phyloP scores from a whole-genome alignment of 1,284 basidiomycete species.

The Heterobasidion irregulare region DNA sequence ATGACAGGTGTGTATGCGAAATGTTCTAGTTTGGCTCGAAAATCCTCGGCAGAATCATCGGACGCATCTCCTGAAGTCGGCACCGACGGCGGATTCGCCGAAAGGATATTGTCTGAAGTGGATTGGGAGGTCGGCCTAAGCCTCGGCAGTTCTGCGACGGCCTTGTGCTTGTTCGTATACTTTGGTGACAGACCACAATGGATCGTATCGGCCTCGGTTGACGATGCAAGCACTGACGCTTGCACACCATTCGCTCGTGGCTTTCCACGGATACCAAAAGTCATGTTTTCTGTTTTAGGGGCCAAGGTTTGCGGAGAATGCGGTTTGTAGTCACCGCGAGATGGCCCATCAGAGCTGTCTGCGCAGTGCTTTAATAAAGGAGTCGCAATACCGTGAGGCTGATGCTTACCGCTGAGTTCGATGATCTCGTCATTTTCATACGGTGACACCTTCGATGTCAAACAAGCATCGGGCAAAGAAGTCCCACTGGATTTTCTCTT shows the following conservation, averaged over 20 bases:
- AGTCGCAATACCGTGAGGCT: not conserved
- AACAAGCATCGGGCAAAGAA: not conserved
- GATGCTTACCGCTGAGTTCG: constrained; percentile 4
- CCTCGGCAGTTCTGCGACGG: too few species aligned
- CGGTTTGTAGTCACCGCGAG: too few species aligned
- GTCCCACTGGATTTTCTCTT: too few species aligned
- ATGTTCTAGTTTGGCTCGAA: not conserved
- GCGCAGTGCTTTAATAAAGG: not conserved
- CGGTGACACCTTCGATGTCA: not conserved
- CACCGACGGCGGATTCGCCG: too few species aligned
- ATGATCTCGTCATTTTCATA: not conserved
- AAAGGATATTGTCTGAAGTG: too few species aligned
- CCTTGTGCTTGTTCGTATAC: not conserved
- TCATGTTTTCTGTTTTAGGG: too few species aligned
- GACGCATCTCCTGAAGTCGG: not conserved
- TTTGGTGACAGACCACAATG: not conserved
- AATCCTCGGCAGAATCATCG: constrained; percentile 1
- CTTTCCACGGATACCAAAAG: too few species aligned
- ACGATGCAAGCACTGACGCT: not conserved
- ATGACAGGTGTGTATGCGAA: constrained; percentile 6
- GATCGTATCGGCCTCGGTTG: not conserved
- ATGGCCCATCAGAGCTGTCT: too few species aligned
- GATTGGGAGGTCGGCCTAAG: too few species aligned
- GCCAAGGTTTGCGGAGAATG: too few species aligned
- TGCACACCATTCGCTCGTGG: not conserved